phyloP scores from a whole-genome alignment of 129 eudicot species.

The Tagetes patula region DNA sequence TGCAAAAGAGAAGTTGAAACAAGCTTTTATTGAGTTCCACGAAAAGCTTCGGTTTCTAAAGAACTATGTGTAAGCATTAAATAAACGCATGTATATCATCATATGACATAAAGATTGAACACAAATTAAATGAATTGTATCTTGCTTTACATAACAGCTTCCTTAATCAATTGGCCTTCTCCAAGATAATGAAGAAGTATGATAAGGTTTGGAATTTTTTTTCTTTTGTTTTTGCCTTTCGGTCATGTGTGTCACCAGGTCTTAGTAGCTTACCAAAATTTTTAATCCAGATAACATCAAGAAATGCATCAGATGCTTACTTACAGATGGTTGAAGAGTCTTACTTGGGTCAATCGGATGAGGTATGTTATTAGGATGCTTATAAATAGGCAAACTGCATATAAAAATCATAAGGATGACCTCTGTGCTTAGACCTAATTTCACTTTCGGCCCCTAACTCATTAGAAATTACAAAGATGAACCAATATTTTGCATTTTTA shows the following conservation, averaged over 20 bases:
- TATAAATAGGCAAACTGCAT: not conserved
- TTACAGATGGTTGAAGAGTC: slow-evolving; percentile 48
- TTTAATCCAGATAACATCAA: slow-evolving; percentile 43
- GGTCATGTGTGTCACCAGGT: not conserved
- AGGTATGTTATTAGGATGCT: slow-evolving; percentile 34
- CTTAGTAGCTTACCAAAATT: not conserved
- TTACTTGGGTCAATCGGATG: slow-evolving; percentile 51
- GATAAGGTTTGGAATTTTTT: slow-evolving; percentile 13
- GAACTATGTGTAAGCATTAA: slow-evolving; percentile 32
- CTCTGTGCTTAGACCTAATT: too few species aligned
- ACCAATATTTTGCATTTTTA: too few species aligned
- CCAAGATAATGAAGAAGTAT: slow-evolving; percentile 17
- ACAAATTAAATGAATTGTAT: not conserved
- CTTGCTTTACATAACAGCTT: slow-evolving; percentile 28
- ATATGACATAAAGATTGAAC: not conserved
- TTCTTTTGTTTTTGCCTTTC: not conserved
- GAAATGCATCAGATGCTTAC: slow-evolving; percentile 36
- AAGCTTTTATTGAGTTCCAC: slow-evolving; percentile 14
- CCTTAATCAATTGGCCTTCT: slow-evolving; percentile 16
- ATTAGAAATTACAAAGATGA: too few species aligned
- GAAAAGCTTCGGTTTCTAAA: slow-evolving; percentile 14
- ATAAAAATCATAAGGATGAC: too few species aligned
- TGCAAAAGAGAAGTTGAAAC: slow-evolving; percentile 41
- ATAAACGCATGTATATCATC: not conserved
- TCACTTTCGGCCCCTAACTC: too few species aligned